phyloP scores from a whole-genome alignment of 2,329 filamentous ascomycete genomes.

The Colletotrichum sp. region DNA sequence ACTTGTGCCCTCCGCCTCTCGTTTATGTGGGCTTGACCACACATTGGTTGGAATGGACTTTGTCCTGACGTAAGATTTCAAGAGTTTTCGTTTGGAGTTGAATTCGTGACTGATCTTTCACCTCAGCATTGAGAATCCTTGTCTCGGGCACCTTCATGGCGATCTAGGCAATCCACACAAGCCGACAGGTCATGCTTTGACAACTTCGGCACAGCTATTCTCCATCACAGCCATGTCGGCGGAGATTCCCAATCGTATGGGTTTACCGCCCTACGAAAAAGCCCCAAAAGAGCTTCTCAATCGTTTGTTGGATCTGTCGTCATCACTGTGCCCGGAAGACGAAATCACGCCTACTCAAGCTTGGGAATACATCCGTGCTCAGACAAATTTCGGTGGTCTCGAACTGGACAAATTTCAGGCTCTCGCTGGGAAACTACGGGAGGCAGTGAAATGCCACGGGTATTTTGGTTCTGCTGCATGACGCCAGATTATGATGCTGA shows the following conservation, averaged over 20 bases:
- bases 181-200: conserved; percentile 31
- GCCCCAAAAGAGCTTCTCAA: conserved; percentile 26
- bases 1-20: background rate
- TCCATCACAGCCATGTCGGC: background rate
- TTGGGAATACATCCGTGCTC: conserved; percentile 37
- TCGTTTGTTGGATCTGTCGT: conserved; percentile 27
- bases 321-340: conserved; percentile 30
- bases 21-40: conserved; percentile 28
- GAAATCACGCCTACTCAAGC: conserved; percentile 45
- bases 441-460: conserved; percentile 42
- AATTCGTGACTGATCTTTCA: background rate
- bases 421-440: conserved; percentile 31
- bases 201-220: conserved; percentile 26
- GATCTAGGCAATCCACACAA: conserved; percentile 27
- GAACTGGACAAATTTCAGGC: conserved; percentile 28
- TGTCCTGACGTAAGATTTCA: conserved; percentile 31
- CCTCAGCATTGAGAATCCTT: conserved; percentile 31
- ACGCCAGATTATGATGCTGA: background rate
- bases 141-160: conserved; percentile 30
- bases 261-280: background rate
- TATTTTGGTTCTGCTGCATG: background rate
- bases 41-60: conserved; percentile 35
- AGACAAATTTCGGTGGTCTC: conserved; percentile 34
- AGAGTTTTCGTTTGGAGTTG: background rate
- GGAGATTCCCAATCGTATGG: background rate